Conservation (phyloP, 169 alveolate genomes). For the Plasmodium malariae region DNA sequence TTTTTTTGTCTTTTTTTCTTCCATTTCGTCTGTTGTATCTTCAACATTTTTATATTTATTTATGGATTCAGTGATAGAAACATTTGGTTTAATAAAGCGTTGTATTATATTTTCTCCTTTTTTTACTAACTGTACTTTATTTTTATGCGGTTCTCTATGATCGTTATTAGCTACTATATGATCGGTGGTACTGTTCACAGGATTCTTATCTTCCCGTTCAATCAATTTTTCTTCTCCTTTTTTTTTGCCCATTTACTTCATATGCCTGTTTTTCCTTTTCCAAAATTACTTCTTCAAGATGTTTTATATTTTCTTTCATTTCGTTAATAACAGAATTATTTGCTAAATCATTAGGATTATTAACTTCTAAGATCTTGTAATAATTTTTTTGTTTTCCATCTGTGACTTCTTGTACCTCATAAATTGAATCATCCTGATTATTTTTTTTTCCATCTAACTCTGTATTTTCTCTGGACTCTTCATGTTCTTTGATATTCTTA, state of each 20-base stretch:
- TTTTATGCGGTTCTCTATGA: slow-evolving; percentile 1
- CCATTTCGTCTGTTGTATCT: no score
- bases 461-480: not conserved
- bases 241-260: no score
- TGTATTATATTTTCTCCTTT: not conserved
- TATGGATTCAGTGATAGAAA: not conserved
- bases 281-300: no score
- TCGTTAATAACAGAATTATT: not conserved
- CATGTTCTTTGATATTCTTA: not conserved
- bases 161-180: not conserved
- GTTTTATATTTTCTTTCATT: not conserved
- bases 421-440: not conserved
- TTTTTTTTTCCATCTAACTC: not conserved
- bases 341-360: not conserved
- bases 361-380: not conserved
- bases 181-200: not conserved
- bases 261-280: no score
- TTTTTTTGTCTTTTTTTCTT: not conserved
- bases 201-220: not conserved
- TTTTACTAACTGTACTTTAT: not conserved
- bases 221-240: not conserved
- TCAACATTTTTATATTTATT: not conserved
- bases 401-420: not conserved
- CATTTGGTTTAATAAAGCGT: not conserved
- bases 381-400: not conserved